Base-by-base conservation (phyloP, 1,284 basidiomycete species). In the Pascua guehoae region DNA sequence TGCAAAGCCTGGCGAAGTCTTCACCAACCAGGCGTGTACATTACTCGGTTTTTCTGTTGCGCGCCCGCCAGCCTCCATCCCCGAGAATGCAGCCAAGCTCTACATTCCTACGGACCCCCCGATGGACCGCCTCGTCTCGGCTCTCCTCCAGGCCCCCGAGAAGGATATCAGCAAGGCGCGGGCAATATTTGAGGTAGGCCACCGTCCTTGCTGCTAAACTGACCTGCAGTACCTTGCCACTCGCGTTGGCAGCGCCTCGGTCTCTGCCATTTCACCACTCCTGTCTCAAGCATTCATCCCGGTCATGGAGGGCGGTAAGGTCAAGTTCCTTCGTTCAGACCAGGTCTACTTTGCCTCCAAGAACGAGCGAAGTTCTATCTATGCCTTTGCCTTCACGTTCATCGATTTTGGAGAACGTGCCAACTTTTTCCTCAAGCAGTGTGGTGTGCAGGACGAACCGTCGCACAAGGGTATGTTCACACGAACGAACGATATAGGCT, bases 361-460 rank as follows among this genome's bases (percentile, higher is more conserved):
- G 16, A 50, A 47, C 8, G 49, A 53, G 15, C 64, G 62, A 0
- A 63, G 55, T 14, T 59, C 63, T 8, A 56, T 76, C 39, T 77
- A 72, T 58, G 64, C 65, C 24, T 65, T 68, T 1, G 68, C 73
- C 11, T 96, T 97, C 70, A 84, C 85, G 12, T 95, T 93, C 66
- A 84, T 98, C 48, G 88, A 97, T 74, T 97, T 95, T 73, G 95
- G 94, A 0, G 71, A 82, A 0, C 81, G 81, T 5, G 94, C 89
- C 2, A 94, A 92, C 64, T 80, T 83, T 4, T 96, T 98, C 77
- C 79, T 99, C 49, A 85, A 83, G 57, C 86, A 88, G 11, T 91
- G 90, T 66, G 95, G 95, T 17, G 91, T 94, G 16, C 87, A 87
- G 68, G 85, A 85, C 51, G 89, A 95, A 69, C 96, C 95, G 1